Base-by-base conservation (phyloP, 2,329 filamentous ascomycete species). In the Botrytis pseudocinerea region DNA sequence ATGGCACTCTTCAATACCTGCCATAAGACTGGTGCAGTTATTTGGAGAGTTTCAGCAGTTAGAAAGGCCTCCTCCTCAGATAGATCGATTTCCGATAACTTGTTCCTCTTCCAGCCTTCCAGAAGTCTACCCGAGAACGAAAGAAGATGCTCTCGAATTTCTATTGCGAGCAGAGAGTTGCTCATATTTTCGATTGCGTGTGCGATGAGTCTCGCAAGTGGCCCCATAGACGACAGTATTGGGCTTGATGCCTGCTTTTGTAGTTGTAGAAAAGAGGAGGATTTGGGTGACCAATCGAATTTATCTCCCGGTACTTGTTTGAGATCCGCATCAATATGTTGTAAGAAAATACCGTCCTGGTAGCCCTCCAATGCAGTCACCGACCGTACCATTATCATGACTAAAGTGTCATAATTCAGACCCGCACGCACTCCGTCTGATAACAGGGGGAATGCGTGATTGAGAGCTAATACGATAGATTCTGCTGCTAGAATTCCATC, bases 61-160 rank as follows among this genome's bases (percentile, higher is more conserved):
- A 93, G 79, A 71, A 86, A 88, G 25, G 85, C 82, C 2, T 81
- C 76, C 77, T 93, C 90, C 78, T 92, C 90, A 0, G 87, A 84
- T 63, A 83, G 79, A 77, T 92, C 91, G 63, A 93, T 85, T 75
- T 90, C 88, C 2, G 90, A 92, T 60, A 93, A 82, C 77, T 91
- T 91, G 80, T 88, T 92, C 77, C 90, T 88, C 38, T 89, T 86
- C 91, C 91, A 93, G 78, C 91, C 89, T 2, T 87, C 85, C 62
- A 87, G 85, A 28, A 93, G 80, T 46, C 73, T 74, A n/a, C 69
- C 73, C 10, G 79, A 77, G 73, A 81, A 81, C 69, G 85, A 85
- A 22, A 87, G 84, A 42, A 92, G 79, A 70, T 90, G 86, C 75
- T 89, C 88, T 28, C 86, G 80, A 7, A 82, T 78, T 71, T 83